Base-by-base conservation (phyloP, 805 yeast genomes). In the Starmerella floris region DNA sequence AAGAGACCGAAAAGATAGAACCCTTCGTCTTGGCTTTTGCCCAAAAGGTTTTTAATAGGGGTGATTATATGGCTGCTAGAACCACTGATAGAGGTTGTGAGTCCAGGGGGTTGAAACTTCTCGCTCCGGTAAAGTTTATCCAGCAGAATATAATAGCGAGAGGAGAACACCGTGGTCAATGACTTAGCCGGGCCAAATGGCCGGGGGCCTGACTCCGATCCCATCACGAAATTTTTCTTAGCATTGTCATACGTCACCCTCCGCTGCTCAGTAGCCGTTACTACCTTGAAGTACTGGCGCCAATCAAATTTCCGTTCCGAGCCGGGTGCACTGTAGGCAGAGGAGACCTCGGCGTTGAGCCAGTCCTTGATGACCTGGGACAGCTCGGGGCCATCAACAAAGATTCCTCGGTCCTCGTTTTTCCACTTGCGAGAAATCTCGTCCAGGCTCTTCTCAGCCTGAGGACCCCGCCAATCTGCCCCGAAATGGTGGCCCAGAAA, bases 381-480 rank as follows among this genome's bases (percentile, higher is more conserved):
- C 15, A 85, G 68, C 3, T 83, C 79, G 2, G 70, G 74, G 2
- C 87, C 84, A 54, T 84, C 95, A 2, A 88, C 67, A 52, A 88
- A 88, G 6, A 85, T 55, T 0, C 95, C 95, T 35, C 88, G 67
- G 43, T 83, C 94, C 55, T 85, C 94, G 37, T 75, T 81, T 54
- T 84, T 85, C 97, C 97, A 88, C 3, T 73, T 52, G 30, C 71
- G 66, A 2, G 93, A 95, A 16, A 88, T 69, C 8, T 76, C 78
- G 55, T 91, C 97, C 21, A 88, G 57, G 51, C 76, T 72, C 40
- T 64, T 59, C 53, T 77, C 81, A 1, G 83, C 68, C 44, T 68
- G 67, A 0, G 74, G 65, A 9, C 80, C 73, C 53, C 82, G 72
- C 97, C 98, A 88, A 39, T 84, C 85, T 6, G 72, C 73, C 10